These are phyloP conservation scores for Raphanus hybrid DNA, from an alignment of 441 rosid genomes.

Conservation along the genomic window DNA sequence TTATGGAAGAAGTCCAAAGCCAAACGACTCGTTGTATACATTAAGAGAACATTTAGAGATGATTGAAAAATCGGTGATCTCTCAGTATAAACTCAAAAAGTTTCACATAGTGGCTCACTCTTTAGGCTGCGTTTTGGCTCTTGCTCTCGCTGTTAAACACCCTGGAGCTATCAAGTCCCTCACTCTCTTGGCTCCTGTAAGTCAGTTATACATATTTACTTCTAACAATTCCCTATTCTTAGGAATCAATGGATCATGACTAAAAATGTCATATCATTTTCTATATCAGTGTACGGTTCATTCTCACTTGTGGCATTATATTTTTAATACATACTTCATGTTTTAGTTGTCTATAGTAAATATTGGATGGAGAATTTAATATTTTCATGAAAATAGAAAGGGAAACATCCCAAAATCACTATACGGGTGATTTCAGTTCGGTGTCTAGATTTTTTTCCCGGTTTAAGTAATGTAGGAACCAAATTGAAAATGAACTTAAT, in stretches of 20 bases:
- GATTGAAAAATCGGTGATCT: constrained; percentile 85
- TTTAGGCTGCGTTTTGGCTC: constrained; percentile 91
- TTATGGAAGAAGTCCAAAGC: constrained; percentile 93
- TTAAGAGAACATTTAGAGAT: constrained; percentile 83
- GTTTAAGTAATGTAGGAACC: neutral
- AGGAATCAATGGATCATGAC: neutral
- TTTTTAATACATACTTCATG: neutral
- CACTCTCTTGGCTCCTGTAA: constrained; percentile 87
- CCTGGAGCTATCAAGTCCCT: constrained; percentile 84
- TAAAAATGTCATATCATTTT: neutral
- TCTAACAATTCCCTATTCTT: neutral
- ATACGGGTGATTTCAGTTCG: neutral
- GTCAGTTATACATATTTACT: constrained; percentile 3
- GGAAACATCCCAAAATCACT: neutral
- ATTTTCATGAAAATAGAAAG: neutral
- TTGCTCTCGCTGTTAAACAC: constrained; percentile 86
- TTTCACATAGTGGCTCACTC: constrained; percentile 98
- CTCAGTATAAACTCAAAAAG: constrained; percentile 65
- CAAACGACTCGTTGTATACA: constrained; percentile 87
- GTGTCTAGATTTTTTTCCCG: neutral
- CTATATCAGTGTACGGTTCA: neutral
- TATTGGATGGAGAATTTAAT: neutral
- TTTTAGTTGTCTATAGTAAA: constrained; percentile 9
- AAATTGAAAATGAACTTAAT: neutral
- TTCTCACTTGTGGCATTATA: neutral